Evolutionary conservation across 768 basidiomycete species (phyloP), one percentile per base, ranked within the genome.

Genomic region (Crassisporium funariophilum): DNA sequence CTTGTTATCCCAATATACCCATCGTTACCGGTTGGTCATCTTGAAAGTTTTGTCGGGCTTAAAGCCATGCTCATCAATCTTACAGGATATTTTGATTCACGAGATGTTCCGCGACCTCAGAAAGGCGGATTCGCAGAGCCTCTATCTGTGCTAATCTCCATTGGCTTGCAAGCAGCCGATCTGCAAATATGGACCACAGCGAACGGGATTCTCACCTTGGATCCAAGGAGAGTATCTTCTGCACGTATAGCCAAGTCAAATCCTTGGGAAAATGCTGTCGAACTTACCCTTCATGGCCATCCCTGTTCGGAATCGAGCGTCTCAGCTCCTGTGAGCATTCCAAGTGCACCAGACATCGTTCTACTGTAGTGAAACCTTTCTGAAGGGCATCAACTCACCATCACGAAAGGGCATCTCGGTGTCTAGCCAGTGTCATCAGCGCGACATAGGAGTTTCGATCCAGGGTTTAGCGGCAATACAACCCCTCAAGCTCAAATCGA

Each of bases 121-220:
- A 94, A 94, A 7, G 78, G 93, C 47, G 94, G 94, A 0, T 95
- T 95, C 68, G 94, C 92, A 2, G 94, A 95, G 64, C 78, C 95
- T 19, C 81, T 91, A 33, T 83, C 94, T 1, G 89, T 93, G 0
- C 72, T 95, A 5, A 83, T 92, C 20, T 86, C 93, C 0, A 91
- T 89, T 6, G 94, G 92, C 3, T 74, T 95, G 4, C 68, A 76
- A 7, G 92, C 93, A 1, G 73, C 84, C 12, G 93, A 97, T 65
- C 77, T 95, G 24, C 94, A 97, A 67, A 91, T 97, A 39, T 97
- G 93, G 93, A 95, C 95, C 67, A 92, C 95, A 60, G 89, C 93
- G 27, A 94, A 95, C 58, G 93, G 94, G 4, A 92, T 95, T 59
- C 94, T 95, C 70, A 94, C 92, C 6, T 93, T 93, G 16, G 94